Evolutionary conservation across 2,329 filamentous ascomycete species (phyloP).

Genomic region (Graphilbum sp.): DNA sequence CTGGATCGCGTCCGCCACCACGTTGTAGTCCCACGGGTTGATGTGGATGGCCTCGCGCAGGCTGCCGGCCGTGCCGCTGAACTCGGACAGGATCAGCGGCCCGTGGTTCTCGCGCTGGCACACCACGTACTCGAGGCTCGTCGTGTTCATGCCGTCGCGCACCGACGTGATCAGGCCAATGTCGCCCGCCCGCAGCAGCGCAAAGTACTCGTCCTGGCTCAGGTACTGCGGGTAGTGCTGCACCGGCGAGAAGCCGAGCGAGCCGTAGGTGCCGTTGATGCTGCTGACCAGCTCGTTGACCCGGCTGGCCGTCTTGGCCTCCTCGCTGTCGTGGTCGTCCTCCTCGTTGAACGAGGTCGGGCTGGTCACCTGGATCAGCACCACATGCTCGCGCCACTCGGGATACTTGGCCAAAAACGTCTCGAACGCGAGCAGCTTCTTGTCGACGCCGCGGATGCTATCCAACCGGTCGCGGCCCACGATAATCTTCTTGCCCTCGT

Average conservation of each 20-base stretch:
- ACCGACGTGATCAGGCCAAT: slow-evolving; percentile 92
- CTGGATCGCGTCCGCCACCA: slow-evolving; percentile 72
- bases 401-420: slow-evolving; percentile 80
- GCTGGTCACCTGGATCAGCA: slow-evolving; percentile 88
- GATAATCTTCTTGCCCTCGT: slow-evolving; percentile 85
- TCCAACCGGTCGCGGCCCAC: slow-evolving; percentile 90
- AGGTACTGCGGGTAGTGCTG: slow-evolving; percentile 93
- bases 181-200: slow-evolving; percentile 76
- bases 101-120: slow-evolving; percentile 79
- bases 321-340: slow-evolving; percentile 58
- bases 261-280: slow-evolving; percentile 85
- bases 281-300: slow-evolving; percentile 81
- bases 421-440: slow-evolving; percentile 90
- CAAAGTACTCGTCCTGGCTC: slow-evolving; percentile 80
- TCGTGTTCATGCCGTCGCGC: slow-evolving; percentile 95
- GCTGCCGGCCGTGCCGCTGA: slow-evolving; percentile 82
- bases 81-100: slow-evolving; percentile 86
- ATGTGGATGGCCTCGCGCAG: slow-evolving; percentile 81
- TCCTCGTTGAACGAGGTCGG: slow-evolving; percentile 68
- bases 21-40: slow-evolving; percentile 84
- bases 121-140: slow-evolving; percentile 83
- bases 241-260: slow-evolving; percentile 74
- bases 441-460: slow-evolving; percentile 81
- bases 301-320: slow-evolving; percentile 70
- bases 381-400: slow-evolving; percentile 81